Conservation (phyloP, 495 filamentous ascomycete species). For the Lindgomyces ingoldianus region DNA sequence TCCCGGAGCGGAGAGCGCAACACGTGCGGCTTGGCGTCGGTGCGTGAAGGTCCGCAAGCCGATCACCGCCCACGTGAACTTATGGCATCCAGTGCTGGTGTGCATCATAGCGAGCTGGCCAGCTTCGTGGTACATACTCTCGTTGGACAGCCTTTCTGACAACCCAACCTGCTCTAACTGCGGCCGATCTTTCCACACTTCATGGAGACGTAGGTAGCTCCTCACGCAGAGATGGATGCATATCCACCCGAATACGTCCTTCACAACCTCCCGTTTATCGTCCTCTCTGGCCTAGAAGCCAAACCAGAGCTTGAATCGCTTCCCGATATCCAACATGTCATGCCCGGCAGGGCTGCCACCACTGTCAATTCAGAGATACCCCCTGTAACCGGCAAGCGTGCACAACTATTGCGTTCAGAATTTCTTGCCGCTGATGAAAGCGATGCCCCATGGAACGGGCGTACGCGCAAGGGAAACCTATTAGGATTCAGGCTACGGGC, state of each 20-base stretch:
- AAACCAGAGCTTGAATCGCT: conserved; percentile 27
- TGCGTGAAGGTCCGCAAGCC: neutral
- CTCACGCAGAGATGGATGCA: conserved; percentile 67
- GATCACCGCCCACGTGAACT: no score
- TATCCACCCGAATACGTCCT: conserved; percentile 78
- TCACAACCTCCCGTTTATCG: conserved; percentile 77
- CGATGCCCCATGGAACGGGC: conserved; percentile 59
- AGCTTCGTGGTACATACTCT: neutral
- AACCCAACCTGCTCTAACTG: neutral
- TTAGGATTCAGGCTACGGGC: conserved; percentile 64
- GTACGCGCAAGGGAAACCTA: conserved; percentile 42
- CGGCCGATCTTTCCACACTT: neutral
- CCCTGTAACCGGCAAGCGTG: conserved; percentile 62
- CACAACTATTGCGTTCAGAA: conserved; percentile 65
- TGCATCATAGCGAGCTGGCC: neutral
- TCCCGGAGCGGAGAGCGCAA: conserved; percentile 12
- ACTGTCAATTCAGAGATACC: conserved; percentile 69
- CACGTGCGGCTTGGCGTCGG: conserved; percentile 10
- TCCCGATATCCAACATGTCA: conserved; percentile 37
- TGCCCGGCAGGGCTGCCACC: conserved; percentile 56
- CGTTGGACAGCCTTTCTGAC: neutral
- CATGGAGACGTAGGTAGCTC: conserved; percentile 34
- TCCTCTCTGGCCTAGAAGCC: conserved; percentile 71
- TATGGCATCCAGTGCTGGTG: neutral
- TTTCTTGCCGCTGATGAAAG: conserved; percentile 67